Conservation (phyloP, 2,329 filamentous ascomycete genomes). For the Rutstroemia sp. region DNA sequence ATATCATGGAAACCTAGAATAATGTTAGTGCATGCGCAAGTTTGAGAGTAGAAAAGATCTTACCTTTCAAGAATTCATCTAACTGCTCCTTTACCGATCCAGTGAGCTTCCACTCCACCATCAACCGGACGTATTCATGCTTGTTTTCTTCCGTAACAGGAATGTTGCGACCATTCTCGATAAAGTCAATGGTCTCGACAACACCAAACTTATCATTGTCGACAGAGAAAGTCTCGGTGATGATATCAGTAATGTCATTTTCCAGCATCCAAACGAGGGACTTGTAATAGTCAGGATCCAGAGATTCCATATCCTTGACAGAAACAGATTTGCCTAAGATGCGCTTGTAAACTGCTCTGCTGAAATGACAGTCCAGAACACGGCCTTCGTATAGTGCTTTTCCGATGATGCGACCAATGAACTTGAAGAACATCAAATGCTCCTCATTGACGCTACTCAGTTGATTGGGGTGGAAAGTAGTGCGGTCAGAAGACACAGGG, state of each 20-base stretch:
- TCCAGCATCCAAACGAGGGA: slow-evolving; percentile 97
- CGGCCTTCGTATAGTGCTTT: slow-evolving; percentile 96
- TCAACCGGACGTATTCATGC: slow-evolving; percentile 89
- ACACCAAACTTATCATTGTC: slow-evolving; percentile 93
- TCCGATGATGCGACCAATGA: slow-evolving; percentile 96
- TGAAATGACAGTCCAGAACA: slow-evolving; percentile 97
- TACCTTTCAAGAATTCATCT: slow-evolving; percentile 82
- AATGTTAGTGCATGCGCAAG: slow-evolving; percentile 25
- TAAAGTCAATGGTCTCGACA: slow-evolving; percentile 77
- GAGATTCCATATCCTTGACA: slow-evolving; percentile 98
- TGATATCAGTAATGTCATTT: slow-evolving; percentile 92
- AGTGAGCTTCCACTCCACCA: slow-evolving; percentile 89
- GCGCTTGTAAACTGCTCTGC: slow-evolving; percentile 94
- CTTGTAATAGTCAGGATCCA: slow-evolving; percentile 98
- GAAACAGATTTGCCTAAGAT: slow-evolving; percentile 93
- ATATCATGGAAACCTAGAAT: slow-evolving; percentile 86
- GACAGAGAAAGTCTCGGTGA: slow-evolving; percentile 91
- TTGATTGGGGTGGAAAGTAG: slow-evolving; percentile 97
- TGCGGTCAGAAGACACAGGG: slow-evolving; percentile 92
- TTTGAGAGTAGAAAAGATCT: slow-evolving; percentile 16
- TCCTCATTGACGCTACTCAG: slow-evolving; percentile 91
- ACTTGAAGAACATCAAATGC: slow-evolving; percentile 97
- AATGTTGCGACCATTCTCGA: slow-evolving; percentile 82
- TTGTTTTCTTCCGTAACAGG: slow-evolving; percentile 97
- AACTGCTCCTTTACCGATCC: slow-evolving; percentile 92